Conservation (phyloP, 345 rosid species). For the Aethionema arabicum region DNA sequence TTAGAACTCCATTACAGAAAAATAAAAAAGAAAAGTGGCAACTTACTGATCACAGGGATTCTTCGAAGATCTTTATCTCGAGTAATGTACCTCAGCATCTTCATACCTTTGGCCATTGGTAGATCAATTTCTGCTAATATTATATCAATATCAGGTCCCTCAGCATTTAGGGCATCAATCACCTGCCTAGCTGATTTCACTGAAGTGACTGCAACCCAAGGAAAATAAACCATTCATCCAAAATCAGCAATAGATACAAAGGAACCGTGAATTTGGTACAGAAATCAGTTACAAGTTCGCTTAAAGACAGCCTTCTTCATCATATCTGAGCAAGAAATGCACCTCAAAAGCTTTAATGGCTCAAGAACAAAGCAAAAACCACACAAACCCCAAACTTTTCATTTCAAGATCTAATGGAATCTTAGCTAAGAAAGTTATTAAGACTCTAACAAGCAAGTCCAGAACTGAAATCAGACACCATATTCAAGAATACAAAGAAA, state of each 20-base stretch:
- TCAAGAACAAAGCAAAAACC: neutral
- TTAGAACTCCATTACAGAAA: neutral
- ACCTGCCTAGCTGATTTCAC: constrained; percentile 95
- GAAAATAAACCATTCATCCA: neutral
- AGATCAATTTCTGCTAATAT: constrained; percentile 96
- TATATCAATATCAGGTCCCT: constrained; percentile 92
- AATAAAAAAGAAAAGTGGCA: constrained; percentile 3
- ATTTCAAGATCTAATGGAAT: neutral
- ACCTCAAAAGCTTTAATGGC: neutral
- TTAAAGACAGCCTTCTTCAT: neutral
- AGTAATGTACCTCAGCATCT: constrained; percentile 86
- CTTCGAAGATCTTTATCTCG: constrained; percentile 78
- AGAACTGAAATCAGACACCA: no score
- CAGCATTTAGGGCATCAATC: constrained; percentile 91
- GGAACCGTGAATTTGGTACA: neutral
- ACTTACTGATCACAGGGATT: constrained; percentile 97
- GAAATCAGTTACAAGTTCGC: constrained; percentile 1
- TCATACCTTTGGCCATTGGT: constrained; percentile 93
- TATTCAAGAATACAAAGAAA: no score
- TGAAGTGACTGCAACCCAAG: constrained; percentile 61
- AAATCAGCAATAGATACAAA: neutral
- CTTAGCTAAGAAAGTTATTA: no score
- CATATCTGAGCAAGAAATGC: constrained; percentile 1
- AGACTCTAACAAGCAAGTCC: constrained; percentile 1
- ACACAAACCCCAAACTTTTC: neutral